Evolutionary conservation across 371 early-diverging fungal species (phyloP).

Genomic region (Funneliformis caledonium): DNA sequence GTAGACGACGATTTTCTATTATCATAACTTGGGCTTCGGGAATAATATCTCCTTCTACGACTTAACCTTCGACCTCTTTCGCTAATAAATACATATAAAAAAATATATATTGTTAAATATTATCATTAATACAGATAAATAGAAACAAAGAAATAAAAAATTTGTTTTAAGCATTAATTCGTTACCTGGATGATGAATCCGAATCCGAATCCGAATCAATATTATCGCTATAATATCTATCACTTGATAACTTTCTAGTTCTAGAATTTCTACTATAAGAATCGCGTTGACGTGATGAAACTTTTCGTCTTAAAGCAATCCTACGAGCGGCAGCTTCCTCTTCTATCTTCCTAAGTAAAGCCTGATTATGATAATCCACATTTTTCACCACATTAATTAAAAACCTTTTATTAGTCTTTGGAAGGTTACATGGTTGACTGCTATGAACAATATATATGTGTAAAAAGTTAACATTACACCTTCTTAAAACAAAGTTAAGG

Average conservation of each 20-base stretch:
- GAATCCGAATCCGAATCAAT: background rate
- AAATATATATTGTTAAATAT: too few species aligned
- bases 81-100: background rate
- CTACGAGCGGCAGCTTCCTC: conserved; percentile 48
- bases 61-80: background rate
- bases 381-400: conserved; percentile 68
- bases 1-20: background rate
- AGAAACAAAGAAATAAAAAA: background rate
- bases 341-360: conserved; percentile 58
- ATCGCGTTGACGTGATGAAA: background rate
- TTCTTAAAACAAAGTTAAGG: background rate
- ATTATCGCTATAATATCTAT: background rate
- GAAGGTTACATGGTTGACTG: conserved; percentile 50
- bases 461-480: background rate
- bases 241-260: background rate
- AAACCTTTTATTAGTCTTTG: conserved; percentile 73
- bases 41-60: background rate
- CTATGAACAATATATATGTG: background rate
- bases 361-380: conserved; percentile 76
- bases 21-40: background rate
- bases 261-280: background rate
- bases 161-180: background rate
- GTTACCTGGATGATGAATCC: background rate
- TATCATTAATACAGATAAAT: too few species aligned
- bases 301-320: background rate